Evolutionary conservation across 2,329 filamentous ascomycete genomes (phyloP).

Genomic region (Mariannaea elegans): DNA sequence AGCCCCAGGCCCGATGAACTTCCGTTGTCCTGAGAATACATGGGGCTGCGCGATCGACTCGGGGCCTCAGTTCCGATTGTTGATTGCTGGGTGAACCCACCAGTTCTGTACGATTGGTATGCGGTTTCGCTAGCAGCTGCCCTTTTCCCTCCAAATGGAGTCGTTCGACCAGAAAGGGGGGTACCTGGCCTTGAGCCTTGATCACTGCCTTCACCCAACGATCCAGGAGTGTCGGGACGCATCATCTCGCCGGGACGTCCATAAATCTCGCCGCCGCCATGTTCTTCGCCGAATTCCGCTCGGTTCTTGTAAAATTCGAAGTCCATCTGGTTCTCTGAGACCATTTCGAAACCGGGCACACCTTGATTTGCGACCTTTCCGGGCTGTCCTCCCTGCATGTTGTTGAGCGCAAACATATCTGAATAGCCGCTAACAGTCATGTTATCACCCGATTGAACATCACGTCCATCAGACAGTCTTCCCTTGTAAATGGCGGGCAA

Average conservation of each 20-base stretch:
- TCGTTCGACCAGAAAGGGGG: constrained; percentile 48
- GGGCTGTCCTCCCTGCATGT: constrained; percentile 70
- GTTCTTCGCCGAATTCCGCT: constrained; percentile 85
- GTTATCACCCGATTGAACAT: constrained; percentile 64
- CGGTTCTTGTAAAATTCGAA: constrained; percentile 93
- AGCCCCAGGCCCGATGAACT: constrained; percentile 64
- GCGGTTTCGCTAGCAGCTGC: constrained; percentile 39
- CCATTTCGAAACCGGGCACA: constrained; percentile 85
- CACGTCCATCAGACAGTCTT: constrained; percentile 73
- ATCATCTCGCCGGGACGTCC: constrained; percentile 67
- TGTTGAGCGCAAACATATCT: constrained; percentile 81
- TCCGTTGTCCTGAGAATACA: constrained; percentile 62
- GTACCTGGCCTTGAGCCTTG: constrained; percentile 60
- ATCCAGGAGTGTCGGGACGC: constrained; percentile 69
- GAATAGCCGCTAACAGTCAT: constrained; percentile 77
- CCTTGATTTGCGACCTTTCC: constrained; percentile 53
- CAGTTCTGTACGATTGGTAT: constrained; percentile 41
- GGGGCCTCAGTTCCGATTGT: constrained; percentile 36
- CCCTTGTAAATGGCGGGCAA: constrained; percentile 88
- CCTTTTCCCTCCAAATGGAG: constrained; percentile 45
- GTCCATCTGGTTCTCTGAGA: constrained; percentile 85
- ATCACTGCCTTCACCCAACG: constrained; percentile 56
- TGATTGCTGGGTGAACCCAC: constrained; percentile 38
- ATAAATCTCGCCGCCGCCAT: constrained; percentile 78
- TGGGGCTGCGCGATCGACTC: constrained; percentile 53